phyloP scores from a whole-genome alignment of 108 stramenopile genomes.

The Pseudonitzschia multiseries region DNA sequence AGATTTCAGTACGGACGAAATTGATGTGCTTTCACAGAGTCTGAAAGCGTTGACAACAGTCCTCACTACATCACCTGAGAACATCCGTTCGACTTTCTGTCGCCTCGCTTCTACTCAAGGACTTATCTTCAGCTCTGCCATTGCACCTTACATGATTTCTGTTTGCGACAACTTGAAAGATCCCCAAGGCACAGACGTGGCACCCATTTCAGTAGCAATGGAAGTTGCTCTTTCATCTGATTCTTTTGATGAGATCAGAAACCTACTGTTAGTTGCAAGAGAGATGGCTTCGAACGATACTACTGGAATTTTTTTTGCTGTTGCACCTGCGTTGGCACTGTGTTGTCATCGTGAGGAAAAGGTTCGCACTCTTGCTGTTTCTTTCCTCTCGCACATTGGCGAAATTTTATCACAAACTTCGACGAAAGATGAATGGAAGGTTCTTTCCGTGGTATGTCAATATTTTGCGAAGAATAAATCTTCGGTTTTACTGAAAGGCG shows the following conservation, averaged over 20 bases:
- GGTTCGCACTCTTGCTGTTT: constrained; percentile 44
- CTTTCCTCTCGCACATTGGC: constrained; percentile 25
- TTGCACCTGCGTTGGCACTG: constrained; percentile 52
- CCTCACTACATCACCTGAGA: constrained; percentile 3
- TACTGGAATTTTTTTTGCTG: constrained; percentile 19
- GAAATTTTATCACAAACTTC: constrained; percentile 31
- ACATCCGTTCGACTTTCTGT: constrained; percentile 7
- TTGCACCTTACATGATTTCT: constrained; percentile 11
- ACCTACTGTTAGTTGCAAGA: constrained; percentile 37
- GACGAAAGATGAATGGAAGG: constrained; percentile 19
- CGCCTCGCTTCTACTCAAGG: constrained; percentile 1
- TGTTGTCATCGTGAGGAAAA: constrained; percentile 38
- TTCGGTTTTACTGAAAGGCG: constrained; percentile 28
- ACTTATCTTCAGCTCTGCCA: neutral
- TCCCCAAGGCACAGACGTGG: constrained; percentile 11
- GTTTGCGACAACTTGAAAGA: constrained; percentile 25
- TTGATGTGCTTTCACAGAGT: neutral
- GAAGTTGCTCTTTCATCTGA: constrained; percentile 22
- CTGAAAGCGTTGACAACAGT: neutral
- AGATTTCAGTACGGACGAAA: constrained; percentile 2
- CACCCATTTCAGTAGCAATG: constrained; percentile 22
- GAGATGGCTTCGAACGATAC: neutral
- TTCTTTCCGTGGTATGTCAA: constrained; percentile 33
- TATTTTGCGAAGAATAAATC: constrained; percentile 46
- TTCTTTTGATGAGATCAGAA: constrained; percentile 24